These are phyloP conservation scores for Lactifluus pinguis DNA, from an alignment of 768 basidiomycete genomes.

Conservation along the genomic window DNA sequence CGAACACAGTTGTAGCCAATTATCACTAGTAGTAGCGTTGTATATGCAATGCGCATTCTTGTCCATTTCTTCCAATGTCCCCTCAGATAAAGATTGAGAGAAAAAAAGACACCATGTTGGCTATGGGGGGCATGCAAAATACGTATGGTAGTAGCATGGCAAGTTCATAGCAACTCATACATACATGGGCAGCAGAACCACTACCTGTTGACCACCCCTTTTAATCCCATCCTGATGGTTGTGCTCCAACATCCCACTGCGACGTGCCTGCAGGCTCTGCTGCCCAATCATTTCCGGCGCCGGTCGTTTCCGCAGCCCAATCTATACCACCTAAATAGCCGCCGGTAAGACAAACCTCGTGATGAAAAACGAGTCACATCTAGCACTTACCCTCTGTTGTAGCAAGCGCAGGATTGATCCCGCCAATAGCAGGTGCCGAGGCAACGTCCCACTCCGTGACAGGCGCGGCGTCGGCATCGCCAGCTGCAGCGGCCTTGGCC, in stretches of 20 bases:
- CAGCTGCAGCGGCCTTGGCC: slow-evolving; percentile 63
- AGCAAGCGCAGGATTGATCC: slow-evolving; percentile 71
- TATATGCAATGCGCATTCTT: slow-evolving; percentile 2
- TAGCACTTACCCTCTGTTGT: slow-evolving; percentile 46
- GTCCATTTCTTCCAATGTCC: not conserved
- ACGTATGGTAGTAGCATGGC: slow-evolving; percentile 6
- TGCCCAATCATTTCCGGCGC: slow-evolving; percentile 23
- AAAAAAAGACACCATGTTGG: slow-evolving; percentile 4
- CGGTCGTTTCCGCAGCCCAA: slow-evolving; percentile 29
- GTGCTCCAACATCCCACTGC: slow-evolving; percentile 12
- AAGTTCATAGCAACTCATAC: slow-evolving; percentile 11
- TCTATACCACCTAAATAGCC: slow-evolving; percentile 26
- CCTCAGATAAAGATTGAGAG: not conserved
- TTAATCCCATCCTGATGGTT: slow-evolving; percentile 19
- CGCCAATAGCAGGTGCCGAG: slow-evolving; percentile 56
- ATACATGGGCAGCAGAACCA: slow-evolving; percentile 10
- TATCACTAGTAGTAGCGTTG: slow-evolving; percentile 5
- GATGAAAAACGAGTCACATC: not conserved
- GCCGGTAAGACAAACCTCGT: not conserved
- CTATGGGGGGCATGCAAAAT: slow-evolving; percentile 1
- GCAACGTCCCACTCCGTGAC: slow-evolving; percentile 69
- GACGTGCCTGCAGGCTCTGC: slow-evolving; percentile 23
- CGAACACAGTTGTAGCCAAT: not conserved
- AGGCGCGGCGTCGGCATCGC: slow-evolving; percentile 42
- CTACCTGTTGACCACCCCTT: slow-evolving; percentile 1